Evolutionary conservation across 2,329 filamentous ascomycete species (phyloP).

Genomic region (Pseudocercospora eumusae): DNA sequence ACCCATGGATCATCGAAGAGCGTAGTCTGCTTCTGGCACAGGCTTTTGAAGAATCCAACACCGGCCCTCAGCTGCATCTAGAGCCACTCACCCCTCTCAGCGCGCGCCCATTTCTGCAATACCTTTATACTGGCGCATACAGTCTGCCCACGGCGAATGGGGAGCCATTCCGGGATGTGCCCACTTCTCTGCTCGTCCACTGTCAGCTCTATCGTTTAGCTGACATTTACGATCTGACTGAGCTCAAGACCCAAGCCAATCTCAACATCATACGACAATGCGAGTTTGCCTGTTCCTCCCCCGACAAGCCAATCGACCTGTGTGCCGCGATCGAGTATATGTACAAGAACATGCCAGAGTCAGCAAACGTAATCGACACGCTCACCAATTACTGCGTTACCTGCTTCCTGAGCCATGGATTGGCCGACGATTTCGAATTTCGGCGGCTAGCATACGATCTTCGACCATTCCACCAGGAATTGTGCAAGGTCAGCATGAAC

Average conservation of each 20-base stretch:
- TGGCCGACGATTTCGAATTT: conserved; percentile 43
- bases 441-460: conserved; percentile 41
- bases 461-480: conserved; percentile 44
- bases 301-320: conserved; percentile 44
- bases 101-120: conserved; percentile 45
- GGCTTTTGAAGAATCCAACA: conserved; percentile 43
- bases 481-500: conserved; percentile 43
- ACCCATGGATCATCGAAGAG: conserved; percentile 38
- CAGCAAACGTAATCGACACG: conserved; percentile 41
- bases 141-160: conserved; percentile 31
- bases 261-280: conserved; percentile 44
- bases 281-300: conserved; percentile 44
- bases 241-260: conserved; percentile 44
- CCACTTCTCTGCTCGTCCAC: conserved; percentile 44
- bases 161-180: conserved; percentile 32
- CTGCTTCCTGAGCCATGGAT: conserved; percentile 46
- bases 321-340: conserved; percentile 43
- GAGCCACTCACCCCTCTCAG: conserved; percentile 41
- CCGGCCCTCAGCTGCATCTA: conserved; percentile 42
- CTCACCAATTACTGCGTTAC: conserved; percentile 49
- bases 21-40: conserved; percentile 44
- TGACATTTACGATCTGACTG: conserved; percentile 44
- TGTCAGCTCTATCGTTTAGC: conserved; percentile 46
- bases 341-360: conserved; percentile 34
- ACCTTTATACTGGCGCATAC: conserved; percentile 47